Conservation (phyloP, 2,329 filamentous ascomycete genomes). For the Pseudocercospora cruenta region DNA sequence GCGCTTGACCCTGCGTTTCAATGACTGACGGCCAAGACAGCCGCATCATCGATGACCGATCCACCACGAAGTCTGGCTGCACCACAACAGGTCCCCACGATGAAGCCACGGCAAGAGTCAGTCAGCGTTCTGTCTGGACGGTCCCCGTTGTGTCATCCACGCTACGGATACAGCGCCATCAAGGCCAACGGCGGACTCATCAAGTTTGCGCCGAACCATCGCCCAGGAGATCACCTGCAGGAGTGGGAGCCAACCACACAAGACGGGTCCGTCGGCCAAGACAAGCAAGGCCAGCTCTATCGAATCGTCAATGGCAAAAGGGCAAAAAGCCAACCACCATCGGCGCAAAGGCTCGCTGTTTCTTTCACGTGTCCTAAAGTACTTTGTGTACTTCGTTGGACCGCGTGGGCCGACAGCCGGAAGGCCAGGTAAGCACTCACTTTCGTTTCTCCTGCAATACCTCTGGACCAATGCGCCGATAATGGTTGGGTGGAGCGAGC, state of each 20-base stretch:
- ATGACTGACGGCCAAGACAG: not conserved
- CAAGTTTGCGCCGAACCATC: slow-evolving; percentile 43
- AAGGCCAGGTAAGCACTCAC: not conserved
- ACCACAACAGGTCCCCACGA: not conserved
- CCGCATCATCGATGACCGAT: not conserved
- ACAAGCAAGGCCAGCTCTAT: slow-evolving; percentile 40
- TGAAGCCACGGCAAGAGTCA: not conserved
- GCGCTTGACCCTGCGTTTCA: too few relatives aligned
- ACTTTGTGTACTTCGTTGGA: not conserved
- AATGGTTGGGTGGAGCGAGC: not conserved
- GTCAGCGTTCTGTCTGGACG: slow-evolving; percentile 14
- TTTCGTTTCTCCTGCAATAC: not conserved
- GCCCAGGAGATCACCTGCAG: slow-evolving; percentile 19
- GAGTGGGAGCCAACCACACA: slow-evolving; percentile 32
- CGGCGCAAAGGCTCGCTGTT: not conserved
- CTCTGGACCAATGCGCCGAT: not conserved
- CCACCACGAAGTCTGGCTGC: not conserved
- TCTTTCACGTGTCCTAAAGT: not conserved
- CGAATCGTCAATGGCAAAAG: slow-evolving; percentile 42
- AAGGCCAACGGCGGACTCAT: slow-evolving; percentile 43
- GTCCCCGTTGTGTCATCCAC: slow-evolving; percentile 43
- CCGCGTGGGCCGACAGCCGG: not conserved
- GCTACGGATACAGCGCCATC: slow-evolving; percentile 44
- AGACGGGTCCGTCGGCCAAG: slow-evolving; percentile 43
- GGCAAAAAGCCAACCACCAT: not conserved